A percentile compares a stretch with the other conserved stretches of the same genome.
Conservation (phyloP, 305 asterid genomes). For the Solanum hybrid region DNA sequence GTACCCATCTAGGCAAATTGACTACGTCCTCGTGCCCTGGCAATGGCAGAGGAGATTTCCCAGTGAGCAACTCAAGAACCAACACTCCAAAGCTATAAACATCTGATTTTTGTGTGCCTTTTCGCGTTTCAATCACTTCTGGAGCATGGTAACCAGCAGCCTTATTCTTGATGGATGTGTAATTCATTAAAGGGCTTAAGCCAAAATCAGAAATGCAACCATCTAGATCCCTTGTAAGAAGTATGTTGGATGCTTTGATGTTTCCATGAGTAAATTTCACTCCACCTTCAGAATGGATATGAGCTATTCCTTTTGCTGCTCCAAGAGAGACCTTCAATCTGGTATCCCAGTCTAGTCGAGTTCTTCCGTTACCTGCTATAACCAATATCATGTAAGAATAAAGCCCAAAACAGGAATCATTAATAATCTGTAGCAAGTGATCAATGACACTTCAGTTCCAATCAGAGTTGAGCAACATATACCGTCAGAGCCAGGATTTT, state of each 20-base stretch:
- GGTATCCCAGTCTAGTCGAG: slow-evolving; percentile 61
- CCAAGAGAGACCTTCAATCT: slow-evolving; percentile 73
- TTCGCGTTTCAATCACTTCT: slow-evolving; percentile 67
- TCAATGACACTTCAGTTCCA: neutral
- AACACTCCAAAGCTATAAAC: slow-evolving; percentile 92
- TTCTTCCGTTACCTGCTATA: slow-evolving; percentile 38
- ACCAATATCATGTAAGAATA: neutral
- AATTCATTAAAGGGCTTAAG: slow-evolving; percentile 43
- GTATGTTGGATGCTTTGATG: slow-evolving; percentile 80
- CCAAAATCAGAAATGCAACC: slow-evolving; percentile 70
- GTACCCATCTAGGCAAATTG: slow-evolving; percentile 90
- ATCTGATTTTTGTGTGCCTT: slow-evolving; percentile 64
- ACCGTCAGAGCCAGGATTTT: slow-evolving; percentile 19
- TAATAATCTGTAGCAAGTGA: neutral
- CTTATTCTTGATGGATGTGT: slow-evolving; percentile 39
- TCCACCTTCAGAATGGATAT: slow-evolving; percentile 66
- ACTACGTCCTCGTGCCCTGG: slow-evolving; percentile 49
- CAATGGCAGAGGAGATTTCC: slow-evolving; percentile 60
- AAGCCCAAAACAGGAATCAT: neutral
- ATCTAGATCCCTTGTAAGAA: slow-evolving; percentile 39
- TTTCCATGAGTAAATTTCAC: slow-evolving; percentile 58
- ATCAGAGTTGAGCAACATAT: neutral
- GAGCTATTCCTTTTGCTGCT: slow-evolving; percentile 67
- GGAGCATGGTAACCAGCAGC: slow-evolving; percentile 81
- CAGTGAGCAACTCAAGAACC: slow-evolving; percentile 73